Conservation (phyloP, 1,139 yeast genomes). For the Sugiyamaella neomexicana region DNA sequence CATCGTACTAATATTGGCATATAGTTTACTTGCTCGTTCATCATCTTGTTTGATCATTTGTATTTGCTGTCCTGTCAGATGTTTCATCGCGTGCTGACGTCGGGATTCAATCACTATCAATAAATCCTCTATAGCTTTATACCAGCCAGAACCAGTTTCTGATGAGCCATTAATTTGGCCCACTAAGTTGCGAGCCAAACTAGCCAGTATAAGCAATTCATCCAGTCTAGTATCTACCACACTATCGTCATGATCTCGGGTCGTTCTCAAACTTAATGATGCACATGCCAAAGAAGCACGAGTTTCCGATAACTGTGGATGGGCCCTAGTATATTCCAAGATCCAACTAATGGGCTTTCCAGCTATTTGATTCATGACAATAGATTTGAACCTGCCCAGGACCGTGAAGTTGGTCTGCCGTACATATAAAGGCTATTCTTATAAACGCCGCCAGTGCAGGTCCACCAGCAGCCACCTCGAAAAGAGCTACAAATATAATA, state of each 20-base stretch:
- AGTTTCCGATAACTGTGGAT: conserved; percentile 4
- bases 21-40: background rate
- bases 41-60: background rate
- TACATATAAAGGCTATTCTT: background rate
- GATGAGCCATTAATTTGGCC: background rate
- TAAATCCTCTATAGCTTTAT: background rate
- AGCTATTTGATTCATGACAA: background rate
- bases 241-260: too few species aligned
- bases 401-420: background rate
- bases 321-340: conserved; percentile 2
- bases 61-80: background rate
- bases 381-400: background rate
- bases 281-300: background rate
- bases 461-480: background rate
- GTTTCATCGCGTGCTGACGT: background rate
- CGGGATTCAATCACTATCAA: background rate
- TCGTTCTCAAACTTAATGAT: background rate
- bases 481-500: background rate
- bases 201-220: background rate
- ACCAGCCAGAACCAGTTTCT: background rate
- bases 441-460: conserved; percentile 1
- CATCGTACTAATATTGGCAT: background rate
- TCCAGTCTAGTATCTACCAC: background rate
- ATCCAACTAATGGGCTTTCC: conserved; percentile 8
- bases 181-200: background rate